Evolutionary conservation across 768 basidiomycete species (phyloP).

Genomic region (Tylopilus cervinicoccineus): DNA sequence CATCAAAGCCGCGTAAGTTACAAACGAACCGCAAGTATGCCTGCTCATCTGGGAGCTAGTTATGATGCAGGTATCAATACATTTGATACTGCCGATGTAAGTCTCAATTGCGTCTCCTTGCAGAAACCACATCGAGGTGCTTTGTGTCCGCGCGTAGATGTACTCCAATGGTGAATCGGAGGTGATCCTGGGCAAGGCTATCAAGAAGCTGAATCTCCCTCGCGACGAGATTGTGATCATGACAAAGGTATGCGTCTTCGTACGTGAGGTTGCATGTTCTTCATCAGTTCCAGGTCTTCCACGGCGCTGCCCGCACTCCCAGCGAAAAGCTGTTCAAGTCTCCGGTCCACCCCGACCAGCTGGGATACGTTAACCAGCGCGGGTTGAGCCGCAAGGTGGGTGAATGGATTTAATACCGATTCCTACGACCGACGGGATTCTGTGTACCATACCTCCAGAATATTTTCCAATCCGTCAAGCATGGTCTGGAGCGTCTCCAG

Average conservation of each 20-base stretch:
- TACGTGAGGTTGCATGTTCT: no score
- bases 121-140: no score
- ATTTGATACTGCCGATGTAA: slow-evolving; percentile 33
- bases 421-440: no score
- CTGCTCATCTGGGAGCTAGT: no score
- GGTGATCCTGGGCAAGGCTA: slow-evolving; percentile 65
- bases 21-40: neutral
- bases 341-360: neutral
- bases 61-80: slow-evolving; percentile 35
- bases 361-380: slow-evolving; percentile 45
- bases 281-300: slow-evolving; percentile 48
- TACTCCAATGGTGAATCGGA: slow-evolving; percentile 61
- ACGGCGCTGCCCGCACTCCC: slow-evolving; percentile 24
- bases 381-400: slow-evolving; percentile 46
- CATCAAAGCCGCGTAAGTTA: slow-evolving; percentile 43
- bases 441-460: slow-evolving; percentile 13
- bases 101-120: no score
- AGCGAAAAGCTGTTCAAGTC: slow-evolving; percentile 1
- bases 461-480: slow-evolving; percentile 54
- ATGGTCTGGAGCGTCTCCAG: slow-evolving; percentile 39
- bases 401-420: slow-evolving; percentile 36
- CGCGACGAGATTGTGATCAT: slow-evolving; percentile 74
- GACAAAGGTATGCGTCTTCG: slow-evolving; percentile 65
- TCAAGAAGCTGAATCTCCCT: slow-evolving; percentile 63
- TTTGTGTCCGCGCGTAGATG: no score